Evolutionary conservation across 2,329 filamentous ascomycete genomes (phyloP).

Genomic region (Tolypocladium amazonense): DNA sequence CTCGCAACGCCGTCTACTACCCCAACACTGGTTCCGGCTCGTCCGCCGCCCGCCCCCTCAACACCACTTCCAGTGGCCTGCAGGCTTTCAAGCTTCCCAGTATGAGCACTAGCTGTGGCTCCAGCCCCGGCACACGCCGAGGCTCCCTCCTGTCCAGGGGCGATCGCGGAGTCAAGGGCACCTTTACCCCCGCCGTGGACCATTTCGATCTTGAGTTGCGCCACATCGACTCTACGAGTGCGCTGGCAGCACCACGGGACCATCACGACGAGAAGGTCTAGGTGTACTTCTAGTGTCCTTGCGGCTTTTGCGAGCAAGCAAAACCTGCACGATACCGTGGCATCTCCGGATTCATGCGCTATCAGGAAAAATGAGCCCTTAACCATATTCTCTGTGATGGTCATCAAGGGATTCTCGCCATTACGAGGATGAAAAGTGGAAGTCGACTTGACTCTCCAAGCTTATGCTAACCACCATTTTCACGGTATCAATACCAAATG

Average conservation of each 20-base stretch:
- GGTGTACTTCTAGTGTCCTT: slow-evolving; percentile 3
- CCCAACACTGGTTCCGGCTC: neutral
- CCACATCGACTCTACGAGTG: slow-evolving; percentile 14
- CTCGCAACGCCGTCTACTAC: slow-evolving; percentile 5
- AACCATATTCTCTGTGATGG: neutral
- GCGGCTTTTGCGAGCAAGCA: neutral
- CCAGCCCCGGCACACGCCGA: slow-evolving; percentile 8
- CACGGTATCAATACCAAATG: neutral
- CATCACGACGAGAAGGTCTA: slow-evolving; percentile 21
- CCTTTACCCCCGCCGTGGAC: slow-evolving; percentile 10
- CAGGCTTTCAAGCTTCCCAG: slow-evolving; percentile 8
- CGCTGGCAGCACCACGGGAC: slow-evolving; percentile 11
- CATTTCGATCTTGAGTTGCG: slow-evolving; percentile 21
- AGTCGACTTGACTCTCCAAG: no score
- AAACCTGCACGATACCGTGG: neutral
- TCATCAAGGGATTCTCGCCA: neutral
- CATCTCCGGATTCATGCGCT: neutral
- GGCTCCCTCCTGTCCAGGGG: neutral
- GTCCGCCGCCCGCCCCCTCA: neutral
- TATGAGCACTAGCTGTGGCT: slow-evolving; percentile 7
- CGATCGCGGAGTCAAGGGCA: neutral
- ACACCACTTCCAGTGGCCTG: slow-evolving; percentile 2
- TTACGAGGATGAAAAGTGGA: neutral
- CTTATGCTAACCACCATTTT: no score
- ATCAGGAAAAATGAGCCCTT: neutral